phyloP scores from a whole-genome alignment of 2,329 filamentous ascomycete species.

The Fusarium transvaalense region DNA sequence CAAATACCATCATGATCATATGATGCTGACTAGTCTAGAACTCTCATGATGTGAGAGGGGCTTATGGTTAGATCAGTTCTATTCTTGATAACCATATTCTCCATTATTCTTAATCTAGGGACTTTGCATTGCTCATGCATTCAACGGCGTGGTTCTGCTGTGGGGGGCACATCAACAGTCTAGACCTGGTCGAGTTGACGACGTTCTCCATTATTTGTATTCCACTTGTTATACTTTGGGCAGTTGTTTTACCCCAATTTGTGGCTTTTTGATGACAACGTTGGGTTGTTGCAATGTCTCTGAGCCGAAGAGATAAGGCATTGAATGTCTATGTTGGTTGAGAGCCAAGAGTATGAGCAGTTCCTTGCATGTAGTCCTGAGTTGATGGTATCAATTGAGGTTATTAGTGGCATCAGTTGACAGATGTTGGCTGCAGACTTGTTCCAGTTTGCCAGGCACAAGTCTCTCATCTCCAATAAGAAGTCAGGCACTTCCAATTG shows the following conservation, averaged over 20 bases:
- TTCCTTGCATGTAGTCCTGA: not conserved
- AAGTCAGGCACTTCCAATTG: conserved; percentile 11
- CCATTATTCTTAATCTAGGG: conserved; percentile 9
- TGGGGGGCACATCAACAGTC: conserved; percentile 9
- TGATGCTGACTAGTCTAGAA: conserved; percentile 6
- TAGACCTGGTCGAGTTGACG: conserved; percentile 10
- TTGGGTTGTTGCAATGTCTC: not conserved
- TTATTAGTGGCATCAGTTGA: not conserved
- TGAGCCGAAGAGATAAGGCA: not conserved
- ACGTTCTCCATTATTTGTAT: conserved; percentile 22
- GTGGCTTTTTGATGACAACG: conserved; percentile 24
- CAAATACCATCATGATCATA: conserved; percentile 13
- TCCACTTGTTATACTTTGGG: conserved; percentile 31
- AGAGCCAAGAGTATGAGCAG: not conserved
- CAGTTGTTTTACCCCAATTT: conserved; percentile 14
- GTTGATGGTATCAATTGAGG: not conserved
- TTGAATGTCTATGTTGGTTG: not conserved
- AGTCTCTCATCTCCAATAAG: conserved; percentile 22
- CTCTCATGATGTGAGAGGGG: conserved; percentile 17
- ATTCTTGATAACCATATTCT: conserved; percentile 18
- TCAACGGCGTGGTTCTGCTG: conserved; percentile 24
- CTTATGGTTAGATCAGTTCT: conserved; percentile 16
- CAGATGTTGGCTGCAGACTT: conserved; percentile 26
- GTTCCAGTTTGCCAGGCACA: conserved; percentile 31
- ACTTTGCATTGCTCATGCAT: conserved; percentile 2